Evolutionary conservation across 2,329 filamentous ascomycete genomes (phyloP), one percentile per base, ranked within the genome.

Genomic region (Fusarium marasasianum): DNA sequence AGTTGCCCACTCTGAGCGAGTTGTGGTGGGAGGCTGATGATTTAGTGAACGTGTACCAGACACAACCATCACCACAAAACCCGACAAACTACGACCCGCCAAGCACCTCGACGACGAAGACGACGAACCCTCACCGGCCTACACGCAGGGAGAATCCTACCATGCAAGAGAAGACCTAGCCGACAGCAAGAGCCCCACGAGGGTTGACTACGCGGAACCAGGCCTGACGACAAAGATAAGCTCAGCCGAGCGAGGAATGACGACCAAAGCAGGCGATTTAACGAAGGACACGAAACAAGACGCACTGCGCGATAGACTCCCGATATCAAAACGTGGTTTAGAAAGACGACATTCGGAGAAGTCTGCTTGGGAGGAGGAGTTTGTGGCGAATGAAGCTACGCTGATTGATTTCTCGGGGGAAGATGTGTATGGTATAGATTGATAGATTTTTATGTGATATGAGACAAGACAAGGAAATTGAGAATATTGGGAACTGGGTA

Each of bases 401-500:
- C 41, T 75, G 50, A 71, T 75, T 47, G 71, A 75, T 47, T 75
- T 75, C 65, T 68, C 73, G 5, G 70, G 71, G 13, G 55, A 55
- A 51, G 63, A 75, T 37, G 66, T 51, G 22, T 69, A 68, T 26
- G 59, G 58, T 35, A 53, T 74, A 72, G 66, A 69, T 69, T 69
- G 50, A 69, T 56, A 69, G 57, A 65, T 14, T 54, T 54, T 38
- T 41, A 66, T 37, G 67, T 51, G 65, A 68, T 54, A 68, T 43
- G 65, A 68, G 43, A 67, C n/a, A 68, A 48, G 45, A 67, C n/a
- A 67, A 24, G 22, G 38, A 29, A 68, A 68, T 68, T 51, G 54
- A 67, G 7, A 40, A 51, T 13, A 59, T 51, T 59, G 44, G 56
- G 56, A 53, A 51, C 8, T 14, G 24, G 29, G 22, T 3, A 37